phyloP scores from a whole-genome alignment of 768 basidiomycete genomes.

The Pholiota molesta region DNA sequence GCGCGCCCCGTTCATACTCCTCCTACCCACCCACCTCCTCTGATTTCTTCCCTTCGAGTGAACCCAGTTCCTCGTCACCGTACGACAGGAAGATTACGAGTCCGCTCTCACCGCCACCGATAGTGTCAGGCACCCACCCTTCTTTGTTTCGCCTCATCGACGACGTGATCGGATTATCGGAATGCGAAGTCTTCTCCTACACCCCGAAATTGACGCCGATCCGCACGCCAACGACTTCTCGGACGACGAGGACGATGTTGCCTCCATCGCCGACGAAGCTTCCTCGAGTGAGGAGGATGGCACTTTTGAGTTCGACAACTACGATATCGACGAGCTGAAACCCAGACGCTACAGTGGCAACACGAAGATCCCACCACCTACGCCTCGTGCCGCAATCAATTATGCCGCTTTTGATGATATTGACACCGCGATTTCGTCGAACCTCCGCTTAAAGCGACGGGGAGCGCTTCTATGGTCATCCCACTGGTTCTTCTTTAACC shows the following conservation, averaged over 20 bases:
- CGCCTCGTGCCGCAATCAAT: slow-evolving; percentile 42
- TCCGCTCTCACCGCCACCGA: slow-evolving; percentile 72
- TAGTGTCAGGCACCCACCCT: slow-evolving; percentile 85
- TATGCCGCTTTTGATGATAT: slow-evolving; percentile 40
- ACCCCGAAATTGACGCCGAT: slow-evolving; percentile 89
- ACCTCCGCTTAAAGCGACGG: slow-evolving; percentile 57
- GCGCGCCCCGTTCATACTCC: slow-evolving; percentile 81
- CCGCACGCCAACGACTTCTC: slow-evolving; percentile 87
- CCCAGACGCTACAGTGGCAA: slow-evolving; percentile 39
- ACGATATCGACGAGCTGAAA: slow-evolving; percentile 67
- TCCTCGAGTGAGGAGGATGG: slow-evolving; percentile 73
- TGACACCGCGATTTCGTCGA: slow-evolving; percentile 36
- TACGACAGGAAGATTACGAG: slow-evolving; percentile 57
- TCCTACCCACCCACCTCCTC: slow-evolving; percentile 78
- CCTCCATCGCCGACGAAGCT: slow-evolving; percentile 66
- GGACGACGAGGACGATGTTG: slow-evolving; percentile 78
- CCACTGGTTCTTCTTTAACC: slow-evolving; percentile 96
- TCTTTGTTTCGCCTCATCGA: slow-evolving; percentile 85
- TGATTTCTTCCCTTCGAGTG: slow-evolving; percentile 76
- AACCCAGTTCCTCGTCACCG: slow-evolving; percentile 74
- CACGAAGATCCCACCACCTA: slow-evolving; percentile 41
- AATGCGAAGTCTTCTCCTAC: slow-evolving; percentile 97
- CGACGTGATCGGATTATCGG: slow-evolving; percentile 85
- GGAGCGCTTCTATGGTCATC: slow-evolving; percentile 94
- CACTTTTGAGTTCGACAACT: slow-evolving; percentile 80